Evolutionary conservation across 1,284 basidiomycete genomes (phyloP), one percentile per base, ranked within the genome.

Genomic region (Cutaneotrichosporon cavernicola): DNA sequence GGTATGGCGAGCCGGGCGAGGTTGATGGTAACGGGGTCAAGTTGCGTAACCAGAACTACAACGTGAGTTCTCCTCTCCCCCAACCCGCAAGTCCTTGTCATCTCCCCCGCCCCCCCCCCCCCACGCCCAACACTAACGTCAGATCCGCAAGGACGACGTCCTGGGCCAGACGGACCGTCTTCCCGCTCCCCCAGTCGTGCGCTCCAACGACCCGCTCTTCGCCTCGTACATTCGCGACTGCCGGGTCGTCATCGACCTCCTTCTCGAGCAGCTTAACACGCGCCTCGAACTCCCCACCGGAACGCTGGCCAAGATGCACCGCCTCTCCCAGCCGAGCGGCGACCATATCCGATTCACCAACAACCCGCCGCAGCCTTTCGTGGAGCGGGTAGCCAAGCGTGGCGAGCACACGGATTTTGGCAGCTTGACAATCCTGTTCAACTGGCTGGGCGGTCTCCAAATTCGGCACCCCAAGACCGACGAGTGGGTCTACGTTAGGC

Each of bases 371-470:
- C 62, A 69, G 58, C 55, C 58, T 11, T 72, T 56, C 36, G 56
- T 65, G 47, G 68, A 70, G 30, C 52, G 57, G 2, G 40, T 61
- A 2, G 69, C 68, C 2, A 46, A 53, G 36, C 61, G 65, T 30
- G 72, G 68, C 43, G 71, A 69, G 46, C 72, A 74, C 60, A 72
- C 71, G 26, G 72, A 74, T 57, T 74, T 70, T 51, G 72, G 72
- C 18, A 65, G 62, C 2, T 49, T 72, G 8, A 74, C 72, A 0
- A 11, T 50, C n/a, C 55, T 69, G 11, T 74, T 74, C 74, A 89
- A 89, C 73, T 84, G 84, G 16, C 83, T 90, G 0, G 89, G 89
- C 4, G 89, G 89, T 0, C 79, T 90, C 7, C 89, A 90, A 70
- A 88, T 90, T 0, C 81, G 89, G 49, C 83, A 84, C 0, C 88